These are phyloP conservation scores for Globisporangium lucens DNA, from an alignment of 352 stramenopile species.

Conservation along the genomic window DNA sequence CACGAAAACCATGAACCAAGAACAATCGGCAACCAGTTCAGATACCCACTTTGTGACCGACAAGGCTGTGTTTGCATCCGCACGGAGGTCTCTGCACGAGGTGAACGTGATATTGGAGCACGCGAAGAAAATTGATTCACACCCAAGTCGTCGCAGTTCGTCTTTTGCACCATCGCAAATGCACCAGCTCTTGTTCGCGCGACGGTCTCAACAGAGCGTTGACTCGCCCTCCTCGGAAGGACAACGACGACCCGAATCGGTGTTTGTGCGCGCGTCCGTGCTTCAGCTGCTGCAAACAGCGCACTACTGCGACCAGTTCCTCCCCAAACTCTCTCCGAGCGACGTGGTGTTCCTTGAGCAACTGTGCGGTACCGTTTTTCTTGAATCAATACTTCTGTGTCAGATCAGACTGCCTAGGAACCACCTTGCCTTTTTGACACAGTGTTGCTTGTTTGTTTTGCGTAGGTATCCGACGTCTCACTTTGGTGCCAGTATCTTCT, in stretches of 20 bases:
- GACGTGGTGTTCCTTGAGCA: slow-evolving; percentile 27
- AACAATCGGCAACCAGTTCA: slow-evolving; percentile 10
- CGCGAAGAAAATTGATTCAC: not conserved
- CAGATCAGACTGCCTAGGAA: not conserved
- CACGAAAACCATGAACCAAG: not conserved
- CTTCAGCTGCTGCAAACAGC: slow-evolving; percentile 40
- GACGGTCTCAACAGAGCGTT: not conserved
- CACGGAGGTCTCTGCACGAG: not conserved
- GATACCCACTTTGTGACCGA: slow-evolving; percentile 10
- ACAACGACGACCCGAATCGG: not conserved
- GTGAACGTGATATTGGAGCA: slow-evolving; percentile 6
- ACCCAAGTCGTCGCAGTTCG: not conserved
- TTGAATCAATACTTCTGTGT: not conserved
- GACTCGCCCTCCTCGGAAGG: not conserved
- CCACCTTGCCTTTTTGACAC: not conserved
- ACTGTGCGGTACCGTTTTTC: slow-evolving; percentile 21
- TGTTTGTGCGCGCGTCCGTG: slow-evolving; percentile 36
- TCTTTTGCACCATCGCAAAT: not conserved
- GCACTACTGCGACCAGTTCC: slow-evolving; percentile 30
- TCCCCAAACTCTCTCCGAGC: slow-evolving; percentile 16
- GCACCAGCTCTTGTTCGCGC: not conserved
- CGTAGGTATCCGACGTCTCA: slow-evolving; percentile 32
- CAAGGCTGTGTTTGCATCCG: slow-evolving; percentile 5
- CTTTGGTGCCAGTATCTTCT: slow-evolving; percentile 27
- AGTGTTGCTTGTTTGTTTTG: not conserved